A percentile compares a stretch with the other conserved stretches of the same genome.
phyloP scores from a whole-genome alignment of 192 early-diverging fungal genomes.

The Backusella tuberculispora region DNA sequence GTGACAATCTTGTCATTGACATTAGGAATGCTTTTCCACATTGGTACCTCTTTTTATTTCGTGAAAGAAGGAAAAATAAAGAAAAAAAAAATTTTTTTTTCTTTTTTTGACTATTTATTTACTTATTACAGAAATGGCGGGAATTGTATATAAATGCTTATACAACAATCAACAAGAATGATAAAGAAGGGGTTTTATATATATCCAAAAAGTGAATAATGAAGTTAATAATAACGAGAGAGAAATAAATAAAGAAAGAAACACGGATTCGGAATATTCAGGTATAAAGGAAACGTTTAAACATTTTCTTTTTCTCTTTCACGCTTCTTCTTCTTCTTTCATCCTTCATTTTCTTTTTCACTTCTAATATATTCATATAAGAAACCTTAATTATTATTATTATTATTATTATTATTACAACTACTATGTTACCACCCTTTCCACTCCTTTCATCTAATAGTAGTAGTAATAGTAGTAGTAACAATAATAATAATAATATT shows the following conservation, averaged over 20 bases:
- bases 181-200: conserved; percentile 8
- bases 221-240: not conserved
- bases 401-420: not conserved
- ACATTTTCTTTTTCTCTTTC: not conserved
- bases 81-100: conserved; percentile 16
- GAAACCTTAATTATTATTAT: not conserved
- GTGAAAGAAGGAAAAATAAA: conserved; percentile 7
- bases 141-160: conserved; percentile 15
- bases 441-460: conserved; percentile 11
- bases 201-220: not conserved
- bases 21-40: conserved; percentile 26
- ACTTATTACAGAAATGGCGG: not conserved
- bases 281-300: not conserved
- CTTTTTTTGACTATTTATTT: not conserved
- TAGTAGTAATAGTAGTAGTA: no score
- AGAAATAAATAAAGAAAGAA: no score
- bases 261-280: not conserved
- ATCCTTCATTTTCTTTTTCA: no score
- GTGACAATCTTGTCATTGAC: conserved; percentile 51
- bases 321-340: no score
- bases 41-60: not conserved
- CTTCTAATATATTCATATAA: not conserved
- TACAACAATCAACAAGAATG: conserved; percentile 9
- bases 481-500: no score
- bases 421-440: conserved; percentile 6